These are phyloP conservation scores for Garcileccinum viscosum DNA, from an alignment of 1,284 basidiomycete species.

Conservation along the genomic window DNA sequence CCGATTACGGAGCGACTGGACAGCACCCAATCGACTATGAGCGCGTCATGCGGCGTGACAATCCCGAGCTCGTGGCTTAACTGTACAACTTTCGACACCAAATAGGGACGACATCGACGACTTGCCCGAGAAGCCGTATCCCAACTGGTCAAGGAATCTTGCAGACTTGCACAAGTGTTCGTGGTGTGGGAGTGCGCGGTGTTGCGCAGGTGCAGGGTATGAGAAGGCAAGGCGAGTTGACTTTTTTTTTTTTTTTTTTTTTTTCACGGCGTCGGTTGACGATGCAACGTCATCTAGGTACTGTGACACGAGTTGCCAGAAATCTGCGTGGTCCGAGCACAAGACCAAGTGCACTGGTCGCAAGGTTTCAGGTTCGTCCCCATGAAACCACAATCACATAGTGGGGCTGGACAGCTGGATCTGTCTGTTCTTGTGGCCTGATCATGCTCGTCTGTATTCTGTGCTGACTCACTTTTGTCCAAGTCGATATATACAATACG, in stretches of 20 bases:
- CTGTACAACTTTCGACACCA: conserved; percentile 54
- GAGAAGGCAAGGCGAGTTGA: conserved; percentile 46
- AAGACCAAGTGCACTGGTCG: conserved; percentile 45
- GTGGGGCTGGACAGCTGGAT: not conserved
- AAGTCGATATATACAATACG: conserved; percentile 16
- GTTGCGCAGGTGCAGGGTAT: conserved; percentile 58
- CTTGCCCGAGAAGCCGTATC: conserved; percentile 36
- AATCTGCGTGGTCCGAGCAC: conserved; percentile 55
- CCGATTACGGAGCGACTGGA: conserved; percentile 47
- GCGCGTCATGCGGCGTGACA: conserved; percentile 38
- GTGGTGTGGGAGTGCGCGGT: conserved; percentile 62
- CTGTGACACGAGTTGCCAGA: conserved; percentile 57
- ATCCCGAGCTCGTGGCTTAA: conserved; percentile 60
- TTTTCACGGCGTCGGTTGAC: not conserved
- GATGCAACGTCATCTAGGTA: conserved; percentile 46
- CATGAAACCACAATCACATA: not conserved
- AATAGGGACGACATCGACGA: conserved; percentile 44
- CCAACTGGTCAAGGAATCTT: conserved; percentile 49
- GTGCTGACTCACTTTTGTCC: not conserved
- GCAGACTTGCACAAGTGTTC: conserved; percentile 60
- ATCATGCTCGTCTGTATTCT: not conserved
- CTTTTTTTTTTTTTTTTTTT: too few species aligned
- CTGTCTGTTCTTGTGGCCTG: not conserved
- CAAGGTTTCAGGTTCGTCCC: conserved; percentile 8
- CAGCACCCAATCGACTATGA: conserved; percentile 30